Evolutionary conservation across 2,329 filamentous ascomycete species (phyloP), one percentile per base, ranked within the genome.

Genomic region (Beauveria varroae): DNA sequence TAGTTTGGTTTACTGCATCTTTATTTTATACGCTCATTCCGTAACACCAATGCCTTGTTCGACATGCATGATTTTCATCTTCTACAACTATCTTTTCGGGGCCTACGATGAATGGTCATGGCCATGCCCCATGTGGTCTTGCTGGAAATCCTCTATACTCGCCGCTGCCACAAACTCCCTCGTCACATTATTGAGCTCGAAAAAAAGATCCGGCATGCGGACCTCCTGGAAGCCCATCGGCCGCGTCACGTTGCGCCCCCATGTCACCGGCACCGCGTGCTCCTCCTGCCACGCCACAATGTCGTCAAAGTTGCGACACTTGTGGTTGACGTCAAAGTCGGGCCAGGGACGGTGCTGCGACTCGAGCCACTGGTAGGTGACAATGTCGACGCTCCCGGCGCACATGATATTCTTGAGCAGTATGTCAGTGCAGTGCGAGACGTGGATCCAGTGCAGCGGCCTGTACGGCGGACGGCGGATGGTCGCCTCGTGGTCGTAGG

Each of bases 331-430:
- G 34, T 60, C 57, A 34, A 67, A 67, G 40, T 67, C 65, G 7
- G 63, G 62, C 41, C 63, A 64, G 2, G 66, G 62, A 9, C 58
- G 46, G 2, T 44, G 20, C 46, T 60, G 51, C 12, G 49, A 61
- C 41, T 67, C 63, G 3, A 63, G 49, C 66, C 66, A 67, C 30
- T 60, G 55, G 26, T 63, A 60, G 2, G 65, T 65, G 7, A 64
- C 50, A 2, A 66, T 20, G 34, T 63, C 66, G 10, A 57, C 28
- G 56, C 59, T 64, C 5, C 63, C 64, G 20, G 51, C 54, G 61
- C 67, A 67, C 60, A 67, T 62, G 24, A 69, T 43, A 20, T 62
- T 60, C 37, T 67, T 61, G 34, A 66, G 54, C 3, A 67, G 37
- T 10, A 63, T 56, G 37, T 65, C 40, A n/a, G 63, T 56, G 60